Base-by-base conservation (phyloP, 2,329 filamentous ascomycete genomes). In the Esteya vermicola region DNA sequence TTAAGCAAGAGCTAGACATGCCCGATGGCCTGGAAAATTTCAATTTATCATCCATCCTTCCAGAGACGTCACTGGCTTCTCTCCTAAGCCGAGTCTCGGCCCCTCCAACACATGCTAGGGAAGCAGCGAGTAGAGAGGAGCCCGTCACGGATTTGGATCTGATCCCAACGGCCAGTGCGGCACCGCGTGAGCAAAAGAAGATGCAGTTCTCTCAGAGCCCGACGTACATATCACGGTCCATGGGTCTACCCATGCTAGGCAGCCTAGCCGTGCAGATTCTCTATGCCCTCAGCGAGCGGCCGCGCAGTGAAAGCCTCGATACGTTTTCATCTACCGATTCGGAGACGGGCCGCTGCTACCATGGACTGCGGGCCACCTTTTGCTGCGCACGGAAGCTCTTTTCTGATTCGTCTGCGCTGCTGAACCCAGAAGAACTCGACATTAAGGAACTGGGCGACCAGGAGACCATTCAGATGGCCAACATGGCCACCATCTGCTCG, bases 401-500 rank as follows among this genome's bases (percentile, higher is more conserved):
- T 33, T 58, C 56, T 1, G 51, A 57, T 6, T 45, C 48, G 8
- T 48, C 51, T 0, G 48, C 51, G 1, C 49, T 60, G 1, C 48
- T 62, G 6, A 54, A 52, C 16, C 50, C 55, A 4, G 58, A 60
- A 35, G 58, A 61, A 32, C 50, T 62, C 2, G 58, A 59, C 7
- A 59, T 62, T 33, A 55, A 52, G 41, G 57, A 61, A 38, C 50
- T 54, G 9, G 57, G 56, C 9, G 57, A 60, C 43, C 52, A 55
- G 33, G 57, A 60, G 43, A 59, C 57, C 3, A 55, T 71, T 19
- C 61, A 65, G 31, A 56, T 71, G 46, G 59, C 63, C 9, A 71
- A 72, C 43, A 54, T 72, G 41, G 65, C 67, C 4, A 62, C 65
- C 28, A 59, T 69, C 27, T 61, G 60, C 18, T 50, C 53, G 1